These are phyloP conservation scores for Mycena leptocephala DNA, from an alignment of 768 basidiomycete genomes.

Conservation along the genomic window DNA sequence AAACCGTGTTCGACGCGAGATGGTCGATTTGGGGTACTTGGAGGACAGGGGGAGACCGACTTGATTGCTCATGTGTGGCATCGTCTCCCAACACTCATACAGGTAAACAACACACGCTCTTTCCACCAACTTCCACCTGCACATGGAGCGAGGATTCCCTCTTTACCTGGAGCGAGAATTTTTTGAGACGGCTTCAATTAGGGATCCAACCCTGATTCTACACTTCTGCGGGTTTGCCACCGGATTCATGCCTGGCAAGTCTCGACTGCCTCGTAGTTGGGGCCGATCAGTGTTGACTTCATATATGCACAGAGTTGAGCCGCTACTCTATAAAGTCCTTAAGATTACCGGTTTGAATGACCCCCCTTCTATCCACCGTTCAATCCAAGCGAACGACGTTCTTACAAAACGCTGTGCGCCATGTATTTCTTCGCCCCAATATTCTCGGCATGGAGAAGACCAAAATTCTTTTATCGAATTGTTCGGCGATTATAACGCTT, in stretches of 20 bases:
- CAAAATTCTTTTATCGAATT: no score
- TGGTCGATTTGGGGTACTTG: no score
- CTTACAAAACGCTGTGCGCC: neutral
- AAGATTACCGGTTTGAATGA: neutral
- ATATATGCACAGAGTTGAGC: neutral
- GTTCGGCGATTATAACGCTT: no score
- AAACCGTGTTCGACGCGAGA: no score
- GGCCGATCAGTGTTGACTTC: neutral
- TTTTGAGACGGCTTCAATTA: neutral
- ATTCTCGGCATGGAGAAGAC: no score
- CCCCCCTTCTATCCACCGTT: neutral
- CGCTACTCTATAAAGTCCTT: neutral
- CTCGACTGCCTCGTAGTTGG: no score
- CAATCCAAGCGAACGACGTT: neutral
- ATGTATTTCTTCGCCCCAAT: neutral
- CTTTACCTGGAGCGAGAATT: neutral
- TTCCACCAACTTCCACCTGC: neutral
- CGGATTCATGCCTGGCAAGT: conserved; percentile 2
- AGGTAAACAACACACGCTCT: no score
- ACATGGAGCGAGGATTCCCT: neutral
- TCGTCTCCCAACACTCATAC: no score
- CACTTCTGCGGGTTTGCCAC: neutral
- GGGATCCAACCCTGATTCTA: neutral
- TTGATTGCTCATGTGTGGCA: no score
- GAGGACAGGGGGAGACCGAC: no score